phyloP scores from a whole-genome alignment of 2,329 filamentous ascomycete genomes.

The Colletotrichum salicis region DNA sequence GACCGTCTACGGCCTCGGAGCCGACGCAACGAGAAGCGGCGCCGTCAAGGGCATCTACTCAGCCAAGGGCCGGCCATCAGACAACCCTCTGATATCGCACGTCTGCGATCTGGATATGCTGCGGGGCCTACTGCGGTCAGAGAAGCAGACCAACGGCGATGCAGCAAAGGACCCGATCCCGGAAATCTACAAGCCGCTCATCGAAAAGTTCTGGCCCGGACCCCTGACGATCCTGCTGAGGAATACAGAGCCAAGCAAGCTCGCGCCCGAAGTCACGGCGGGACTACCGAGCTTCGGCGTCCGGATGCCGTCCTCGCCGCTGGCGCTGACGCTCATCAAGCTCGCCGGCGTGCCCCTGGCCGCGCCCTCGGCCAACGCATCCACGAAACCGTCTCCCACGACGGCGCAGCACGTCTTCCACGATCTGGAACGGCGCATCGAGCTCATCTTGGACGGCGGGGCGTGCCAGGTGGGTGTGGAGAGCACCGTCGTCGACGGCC shows the following conservation, averaged over 20 bases:
- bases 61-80: conserved; percentile 88
- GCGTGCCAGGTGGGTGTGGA: conserved; percentile 90
- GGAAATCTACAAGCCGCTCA: conserved; percentile 79
- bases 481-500: conserved; percentile 94
- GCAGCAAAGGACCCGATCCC: conserved; percentile 65
- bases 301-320: conserved; percentile 84
- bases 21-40: conserved; percentile 86
- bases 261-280: conserved; percentile 94
- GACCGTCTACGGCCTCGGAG: conserved; percentile 97
- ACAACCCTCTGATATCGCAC: conserved; percentile 96
- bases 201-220: conserved; percentile 91
- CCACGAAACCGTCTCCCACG: conserved; percentile 91
- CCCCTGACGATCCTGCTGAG: conserved; percentile 91
- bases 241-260: conserved; percentile 72
- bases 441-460: conserved; percentile 89
- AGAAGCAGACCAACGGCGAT: conserved; percentile 25
- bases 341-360: conserved; percentile 82
- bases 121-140: conserved; percentile 64
- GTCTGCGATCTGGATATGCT: conserved; percentile 84
- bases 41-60: conserved; percentile 93
- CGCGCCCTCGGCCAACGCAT: conserved; percentile 93
- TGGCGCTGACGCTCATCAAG: conserved; percentile 90
- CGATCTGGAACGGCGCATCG: conserved; percentile 84
- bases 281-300: conserved; percentile 86
- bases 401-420: conserved; percentile 88